A percentile compares a stretch with the other conserved stretches of the same genome.
Conservation (phyloP, 805 yeast species). For the Suhomyces pyralidae region DNA sequence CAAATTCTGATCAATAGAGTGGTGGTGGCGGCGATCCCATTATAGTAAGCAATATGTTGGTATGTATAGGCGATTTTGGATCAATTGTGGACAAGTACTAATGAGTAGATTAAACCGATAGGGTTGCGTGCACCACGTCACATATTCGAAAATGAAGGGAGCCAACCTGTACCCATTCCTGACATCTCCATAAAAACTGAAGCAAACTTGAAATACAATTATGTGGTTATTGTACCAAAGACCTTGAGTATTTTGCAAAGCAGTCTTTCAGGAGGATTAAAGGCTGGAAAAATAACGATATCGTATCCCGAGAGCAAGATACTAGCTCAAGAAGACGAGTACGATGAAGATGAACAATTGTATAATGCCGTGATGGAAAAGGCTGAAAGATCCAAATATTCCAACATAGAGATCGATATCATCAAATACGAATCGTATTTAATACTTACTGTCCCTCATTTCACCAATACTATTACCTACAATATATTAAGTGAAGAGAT, state of each 20-base stretch:
- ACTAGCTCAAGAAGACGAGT: slow-evolving; percentile 28
- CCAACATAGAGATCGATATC: slow-evolving; percentile 22
- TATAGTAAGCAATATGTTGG: background rate
- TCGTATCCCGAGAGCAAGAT: slow-evolving; percentile 14
- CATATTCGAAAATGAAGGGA: slow-evolving; percentile 39
- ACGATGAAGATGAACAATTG: slow-evolving; percentile 51
- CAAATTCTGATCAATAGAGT: background rate
- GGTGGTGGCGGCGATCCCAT: slow-evolving; percentile 1
- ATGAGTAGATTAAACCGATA: slow-evolving; percentile 46
- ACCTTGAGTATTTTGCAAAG: slow-evolving; percentile 16
- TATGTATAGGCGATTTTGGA: background rate
- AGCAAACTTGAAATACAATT: background rate
- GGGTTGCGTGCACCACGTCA: slow-evolving; percentile 50
- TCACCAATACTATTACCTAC: slow-evolving; percentile 34
- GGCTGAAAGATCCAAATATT: slow-evolving; percentile 20
- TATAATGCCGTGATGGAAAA: slow-evolving; percentile 33
- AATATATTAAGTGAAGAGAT: slow-evolving; percentile 26
- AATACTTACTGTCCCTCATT: slow-evolving; percentile 30
- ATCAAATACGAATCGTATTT: slow-evolving; percentile 4
- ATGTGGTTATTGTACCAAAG: slow-evolving; percentile 17
- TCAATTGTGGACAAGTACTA: background rate
- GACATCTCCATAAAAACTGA: slow-evolving; percentile 1
- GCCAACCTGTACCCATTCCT: slow-evolving; percentile 14
- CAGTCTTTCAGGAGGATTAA: slow-evolving; percentile 10
- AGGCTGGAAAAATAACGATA: slow-evolving; percentile 14